These are phyloP conservation scores for Tympanopsis confertula DNA, from an alignment of 2,329 filamentous ascomycete species.

Conservation along the genomic window DNA sequence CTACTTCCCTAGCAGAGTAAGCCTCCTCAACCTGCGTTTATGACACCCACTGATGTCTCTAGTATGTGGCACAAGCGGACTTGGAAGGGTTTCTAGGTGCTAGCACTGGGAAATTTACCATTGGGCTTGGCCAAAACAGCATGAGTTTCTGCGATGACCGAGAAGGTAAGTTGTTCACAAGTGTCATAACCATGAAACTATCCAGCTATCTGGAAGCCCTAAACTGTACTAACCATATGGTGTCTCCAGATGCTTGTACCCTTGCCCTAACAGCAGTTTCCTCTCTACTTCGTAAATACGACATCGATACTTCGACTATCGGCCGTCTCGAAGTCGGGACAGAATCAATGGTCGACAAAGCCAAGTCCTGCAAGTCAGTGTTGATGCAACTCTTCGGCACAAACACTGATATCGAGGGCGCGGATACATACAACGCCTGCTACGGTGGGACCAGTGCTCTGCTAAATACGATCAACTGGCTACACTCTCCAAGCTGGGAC, in stretches of 20 bases:
- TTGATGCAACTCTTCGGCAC: conserved; percentile 40
- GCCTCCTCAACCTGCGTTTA: too few species aligned
- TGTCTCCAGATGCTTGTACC: conserved; percentile 34
- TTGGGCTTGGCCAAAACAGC: conserved; percentile 80
- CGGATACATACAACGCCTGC: conserved; percentile 40
- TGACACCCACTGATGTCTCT: too few species aligned
- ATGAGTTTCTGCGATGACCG: conserved; percentile 88
- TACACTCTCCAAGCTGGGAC: conserved; percentile 39
- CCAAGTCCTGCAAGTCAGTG: conserved; percentile 40
- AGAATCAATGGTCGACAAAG: conserved; percentile 41
- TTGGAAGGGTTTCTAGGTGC: conserved; percentile 82
- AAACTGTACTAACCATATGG: conserved; percentile 7
- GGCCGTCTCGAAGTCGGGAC: conserved; percentile 39
- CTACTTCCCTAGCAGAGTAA: background rate
- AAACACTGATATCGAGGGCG: conserved; percentile 39
- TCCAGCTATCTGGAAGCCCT: too few species aligned
- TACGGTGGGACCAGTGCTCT: conserved; percentile 41
- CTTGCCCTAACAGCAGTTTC: conserved; percentile 36
- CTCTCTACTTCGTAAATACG: conserved; percentile 37
- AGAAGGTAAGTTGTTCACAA: conserved; percentile 48
- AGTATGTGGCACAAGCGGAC: conserved; percentile 78
- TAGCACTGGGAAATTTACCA: conserved; percentile 74
- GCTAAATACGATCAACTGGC: conserved; percentile 40
- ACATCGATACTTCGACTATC: conserved; percentile 34
- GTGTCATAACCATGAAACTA: background rate